Evolutionary conservation across 2,329 filamentous ascomycete species (phyloP).

Genomic region (Amauroascus niger): DNA sequence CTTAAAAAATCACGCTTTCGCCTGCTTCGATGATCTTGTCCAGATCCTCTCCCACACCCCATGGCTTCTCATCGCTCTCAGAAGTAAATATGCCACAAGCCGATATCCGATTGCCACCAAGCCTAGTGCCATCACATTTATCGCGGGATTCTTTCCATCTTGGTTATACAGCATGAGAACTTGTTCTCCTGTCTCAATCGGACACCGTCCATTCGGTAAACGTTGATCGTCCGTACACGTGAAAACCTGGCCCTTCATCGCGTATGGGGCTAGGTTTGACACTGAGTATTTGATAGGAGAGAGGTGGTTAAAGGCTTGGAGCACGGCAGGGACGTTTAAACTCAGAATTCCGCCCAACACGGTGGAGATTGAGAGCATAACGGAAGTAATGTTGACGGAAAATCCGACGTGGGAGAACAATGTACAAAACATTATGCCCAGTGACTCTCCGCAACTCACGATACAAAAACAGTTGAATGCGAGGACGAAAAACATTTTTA

Average conservation of each 20-base stretch:
- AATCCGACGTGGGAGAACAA: slow-evolving; percentile 66
- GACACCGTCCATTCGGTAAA: slow-evolving; percentile 52
- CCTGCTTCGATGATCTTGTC: not conserved
- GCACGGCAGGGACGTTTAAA: slow-evolving; percentile 56
- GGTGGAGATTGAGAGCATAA: slow-evolving; percentile 60
- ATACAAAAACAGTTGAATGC: slow-evolving; percentile 63
- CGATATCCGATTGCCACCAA: slow-evolving; percentile 57
- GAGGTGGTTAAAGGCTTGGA: slow-evolving; percentile 61
- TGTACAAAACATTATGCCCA: slow-evolving; percentile 74
- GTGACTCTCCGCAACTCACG: slow-evolving; percentile 62
- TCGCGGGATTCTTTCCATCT: slow-evolving; percentile 47
- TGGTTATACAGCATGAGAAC: slow-evolving; percentile 59
- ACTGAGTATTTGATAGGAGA: slow-evolving; percentile 61
- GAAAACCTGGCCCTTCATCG: slow-evolving; percentile 52
- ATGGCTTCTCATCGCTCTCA: slow-evolving; percentile 22
- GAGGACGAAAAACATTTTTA: slow-evolving; percentile 56
- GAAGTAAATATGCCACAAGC: slow-evolving; percentile 39
- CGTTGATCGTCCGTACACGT: slow-evolving; percentile 53
- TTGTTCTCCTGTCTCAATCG: slow-evolving; percentile 56
- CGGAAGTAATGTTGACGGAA: slow-evolving; percentile 61
- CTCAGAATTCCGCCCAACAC: slow-evolving; percentile 63
- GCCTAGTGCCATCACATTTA: slow-evolving; percentile 55
- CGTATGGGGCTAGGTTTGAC: slow-evolving; percentile 57
- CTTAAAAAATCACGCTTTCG: not conserved
- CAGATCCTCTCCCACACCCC: slow-evolving; percentile 12